A percentile compares a stretch with the other conserved stretches of the same genome.
phyloP scores from a whole-genome alignment of 2,329 filamentous ascomycete species.

The Fusarium sp. region DNA sequence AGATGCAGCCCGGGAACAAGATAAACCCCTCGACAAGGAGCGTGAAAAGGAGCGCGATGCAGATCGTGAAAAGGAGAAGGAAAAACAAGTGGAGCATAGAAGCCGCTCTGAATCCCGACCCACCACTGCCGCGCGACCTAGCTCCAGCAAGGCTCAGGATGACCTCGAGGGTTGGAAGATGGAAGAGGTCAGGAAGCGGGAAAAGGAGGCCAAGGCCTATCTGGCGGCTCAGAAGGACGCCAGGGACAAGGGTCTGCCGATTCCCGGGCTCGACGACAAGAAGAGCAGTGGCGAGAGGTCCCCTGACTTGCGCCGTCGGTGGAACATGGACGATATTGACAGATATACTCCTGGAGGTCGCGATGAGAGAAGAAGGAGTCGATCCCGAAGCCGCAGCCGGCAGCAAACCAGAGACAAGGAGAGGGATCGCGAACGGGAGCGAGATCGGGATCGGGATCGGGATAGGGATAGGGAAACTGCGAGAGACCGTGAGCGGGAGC shows the following conservation, averaged over 20 bases:
- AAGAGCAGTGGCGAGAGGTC: constrained; percentile 63
- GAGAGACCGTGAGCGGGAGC: constrained; percentile 31
- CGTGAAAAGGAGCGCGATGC: constrained; percentile 30
- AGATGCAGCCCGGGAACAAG: constrained; percentile 42
- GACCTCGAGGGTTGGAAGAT: constrained; percentile 72
- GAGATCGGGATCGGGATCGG: constrained; percentile 40
- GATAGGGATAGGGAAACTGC: constrained; percentile 16
- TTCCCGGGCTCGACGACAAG: constrained; percentile 72
- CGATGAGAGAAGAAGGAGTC: constrained; percentile 57
- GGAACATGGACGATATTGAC: constrained; percentile 55
- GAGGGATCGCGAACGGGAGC: constrained; percentile 51
- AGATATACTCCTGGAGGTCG: constrained; percentile 64
- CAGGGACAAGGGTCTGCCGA: constrained; percentile 70
- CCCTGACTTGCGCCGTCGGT: constrained; percentile 56
- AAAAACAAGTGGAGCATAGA: constrained; percentile 52
- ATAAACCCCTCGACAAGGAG: constrained; percentile 40
- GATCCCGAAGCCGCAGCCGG: constrained; percentile 55
- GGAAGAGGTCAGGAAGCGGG: constrained; percentile 73
- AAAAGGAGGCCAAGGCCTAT: constrained; percentile 76
- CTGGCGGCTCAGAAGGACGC: constrained; percentile 74
- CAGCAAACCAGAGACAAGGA: constrained; percentile 52
- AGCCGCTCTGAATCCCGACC: constrained; percentile 64
- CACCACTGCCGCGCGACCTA: constrained; percentile 55
- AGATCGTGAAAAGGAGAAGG: constrained; percentile 26
- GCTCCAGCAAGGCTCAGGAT: constrained; percentile 62